phyloP scores from a whole-genome alignment of 306 rosid genomes.

The Vachellia pachyceras region DNA sequence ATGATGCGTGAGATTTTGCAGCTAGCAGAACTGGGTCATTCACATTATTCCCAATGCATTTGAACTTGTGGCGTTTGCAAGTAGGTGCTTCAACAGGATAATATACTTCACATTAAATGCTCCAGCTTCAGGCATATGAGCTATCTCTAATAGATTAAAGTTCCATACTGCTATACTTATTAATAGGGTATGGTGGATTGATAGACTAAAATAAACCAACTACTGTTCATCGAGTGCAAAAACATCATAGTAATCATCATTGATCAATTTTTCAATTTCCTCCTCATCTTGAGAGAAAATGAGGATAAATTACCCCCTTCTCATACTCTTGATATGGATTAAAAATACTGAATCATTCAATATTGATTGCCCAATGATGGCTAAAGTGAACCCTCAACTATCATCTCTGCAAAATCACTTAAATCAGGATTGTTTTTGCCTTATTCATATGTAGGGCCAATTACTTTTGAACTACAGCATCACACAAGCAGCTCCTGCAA shows the following conservation, averaged over 20 bases:
- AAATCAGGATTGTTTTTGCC: too few relatives aligned
- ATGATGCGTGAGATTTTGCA: constrained; percentile 4
- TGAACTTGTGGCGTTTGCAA: not conserved
- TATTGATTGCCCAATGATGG: too few relatives aligned
- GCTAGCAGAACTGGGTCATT: constrained; percentile 25
- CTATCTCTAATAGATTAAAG: not conserved
- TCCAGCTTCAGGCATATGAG: not conserved
- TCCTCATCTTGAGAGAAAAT: not conserved
- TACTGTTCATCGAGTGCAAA: not conserved
- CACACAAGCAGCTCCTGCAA: not conserved
- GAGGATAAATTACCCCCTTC: too few relatives aligned
- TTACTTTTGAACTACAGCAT: not conserved
- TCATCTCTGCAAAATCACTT: too few relatives aligned
- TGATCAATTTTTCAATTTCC: not conserved
- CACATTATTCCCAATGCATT: not conserved
- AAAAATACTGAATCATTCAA: too few relatives aligned
- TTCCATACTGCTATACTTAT: not conserved
- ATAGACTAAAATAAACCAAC: not conserved
- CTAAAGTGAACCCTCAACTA: too few relatives aligned
- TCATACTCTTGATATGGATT: too few relatives aligned
- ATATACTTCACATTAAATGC: not conserved
- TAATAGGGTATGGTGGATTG: not conserved
- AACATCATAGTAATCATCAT: constrained; percentile 1
- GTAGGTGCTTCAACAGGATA: not conserved
- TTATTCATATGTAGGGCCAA: too few relatives aligned